A percentile compares a stretch with the other conserved stretches of the same genome.
These are phyloP conservation scores for Leishmania arabica DNA, from an alignment of 208 protist species.

Conservation along the genomic window DNA sequence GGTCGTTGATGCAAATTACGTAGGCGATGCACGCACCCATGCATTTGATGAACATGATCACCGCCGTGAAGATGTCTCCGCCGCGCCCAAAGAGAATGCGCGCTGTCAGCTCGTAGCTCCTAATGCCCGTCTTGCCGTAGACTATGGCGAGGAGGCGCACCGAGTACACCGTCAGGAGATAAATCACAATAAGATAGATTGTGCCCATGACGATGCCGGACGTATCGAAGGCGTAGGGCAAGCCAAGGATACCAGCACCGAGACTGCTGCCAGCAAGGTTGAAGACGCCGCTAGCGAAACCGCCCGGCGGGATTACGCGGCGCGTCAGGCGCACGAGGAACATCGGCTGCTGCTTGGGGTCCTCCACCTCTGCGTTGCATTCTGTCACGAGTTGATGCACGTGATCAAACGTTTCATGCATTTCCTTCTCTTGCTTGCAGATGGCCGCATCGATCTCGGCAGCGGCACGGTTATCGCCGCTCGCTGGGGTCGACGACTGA, in stretches of 20 bases:
- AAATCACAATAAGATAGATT: conserved; percentile 62
- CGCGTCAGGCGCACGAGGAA: conserved; percentile 4
- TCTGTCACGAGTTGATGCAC: conserved; percentile 7
- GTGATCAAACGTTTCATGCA: conserved; percentile 11
- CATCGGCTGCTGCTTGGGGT: not conserved
- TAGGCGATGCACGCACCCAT: conserved; percentile 79
- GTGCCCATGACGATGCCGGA: conserved; percentile 69
- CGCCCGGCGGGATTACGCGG: conserved; percentile 42
- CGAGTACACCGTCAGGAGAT: conserved; percentile 72
- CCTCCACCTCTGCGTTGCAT: not conserved
- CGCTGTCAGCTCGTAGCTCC: conserved; percentile 68
- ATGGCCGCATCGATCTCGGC: conserved; percentile 5
- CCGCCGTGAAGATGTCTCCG: conserved; percentile 56
- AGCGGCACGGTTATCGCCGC: not conserved
- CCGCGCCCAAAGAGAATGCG: conserved; percentile 51
- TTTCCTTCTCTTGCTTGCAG: conserved; percentile 5
- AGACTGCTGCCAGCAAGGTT: conserved; percentile 72
- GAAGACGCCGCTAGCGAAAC: conserved; percentile 58
- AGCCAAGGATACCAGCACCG: conserved; percentile 67
- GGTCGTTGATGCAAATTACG: conserved; percentile 61
- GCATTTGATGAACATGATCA: conserved; percentile 80
- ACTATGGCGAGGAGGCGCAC: conserved; percentile 52
- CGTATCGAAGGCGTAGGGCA: conserved; percentile 62
- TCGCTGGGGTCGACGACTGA: not conserved
- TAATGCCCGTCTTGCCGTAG: conserved; percentile 51